These are phyloP conservation scores for Dactylonectria macrodidyma DNA, from an alignment of 2,329 filamentous ascomycete genomes.

Conservation along the genomic window DNA sequence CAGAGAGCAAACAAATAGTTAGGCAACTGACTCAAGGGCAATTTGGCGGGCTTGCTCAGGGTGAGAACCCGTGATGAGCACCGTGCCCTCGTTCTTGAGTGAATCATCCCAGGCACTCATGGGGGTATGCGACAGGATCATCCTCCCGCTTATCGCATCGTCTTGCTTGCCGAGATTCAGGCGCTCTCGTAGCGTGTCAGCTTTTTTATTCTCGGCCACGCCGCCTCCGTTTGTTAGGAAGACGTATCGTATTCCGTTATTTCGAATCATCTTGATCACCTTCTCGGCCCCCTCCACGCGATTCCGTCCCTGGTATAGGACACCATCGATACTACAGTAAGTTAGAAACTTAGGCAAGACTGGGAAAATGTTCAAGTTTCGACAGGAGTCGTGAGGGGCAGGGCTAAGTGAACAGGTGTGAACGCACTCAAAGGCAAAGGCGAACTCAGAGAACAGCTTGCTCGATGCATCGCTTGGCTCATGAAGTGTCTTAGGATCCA, in stretches of 20 bases:
- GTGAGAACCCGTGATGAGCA: constrained; percentile 82
- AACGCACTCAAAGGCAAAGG: constrained; percentile 57
- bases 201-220: constrained; percentile 74
- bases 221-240: constrained; percentile 97
- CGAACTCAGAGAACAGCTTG: constrained; percentile 52
- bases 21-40: constrained; percentile 71
- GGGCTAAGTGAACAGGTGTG: too few species aligned
- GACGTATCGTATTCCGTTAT: constrained; percentile 88
- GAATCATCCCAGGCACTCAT: constrained; percentile 71
- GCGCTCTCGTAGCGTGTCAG: constrained; percentile 51
- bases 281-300: constrained; percentile 84
- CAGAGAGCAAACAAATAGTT: constrained; percentile 37
- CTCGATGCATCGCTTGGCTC: constrained; percentile 41
- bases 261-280: constrained; percentile 80
- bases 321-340: constrained; percentile 82
- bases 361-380: background rate
- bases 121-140: constrained; percentile 91
- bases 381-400: background rate
- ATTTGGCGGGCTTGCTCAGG: constrained; percentile 78
- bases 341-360: constrained; percentile 25
- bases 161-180: constrained; percentile 51
- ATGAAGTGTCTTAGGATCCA: constrained; percentile 39
- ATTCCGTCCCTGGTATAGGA: constrained; percentile 87
- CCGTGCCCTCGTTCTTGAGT: constrained; percentile 62
- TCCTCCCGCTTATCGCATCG: constrained; percentile 52